Evolutionary conservation across 2,329 filamentous ascomycete species (phyloP), one percentile per base, ranked within the genome.

Genomic region (Fragosphaeria purpurea): DNA sequence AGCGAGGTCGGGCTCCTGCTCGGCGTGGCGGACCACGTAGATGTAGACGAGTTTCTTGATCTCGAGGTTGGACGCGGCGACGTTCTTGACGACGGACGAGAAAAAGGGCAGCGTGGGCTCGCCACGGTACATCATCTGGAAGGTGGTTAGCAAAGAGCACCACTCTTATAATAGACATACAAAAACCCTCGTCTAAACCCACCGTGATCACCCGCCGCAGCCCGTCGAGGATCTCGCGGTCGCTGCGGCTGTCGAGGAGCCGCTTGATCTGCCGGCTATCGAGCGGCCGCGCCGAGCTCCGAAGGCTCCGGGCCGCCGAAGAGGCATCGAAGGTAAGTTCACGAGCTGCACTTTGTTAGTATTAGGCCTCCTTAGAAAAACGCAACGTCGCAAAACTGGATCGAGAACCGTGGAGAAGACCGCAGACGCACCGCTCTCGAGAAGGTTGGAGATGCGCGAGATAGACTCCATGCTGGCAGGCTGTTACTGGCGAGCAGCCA

Each of bases 21-120:
- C 93, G 65, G 93, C 93, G 76, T 98, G 90, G 65, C 94, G 88
- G 54, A 97, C 85, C 55, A 98, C 82, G 69, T 96, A 98, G 65
- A 96, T 95, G 73, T 98, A 98, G 55, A 98, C 93, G 50, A 98
- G 82, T 68, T 97, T 97, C 70, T 96, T 94, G 67, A 97, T 90
- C 62, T 95, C 89, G 60, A 96, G 77, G 61, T 89, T 95, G 11
- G 90, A 86, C 39, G 88, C 95, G 33, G 91, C 91, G 53, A 96
- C 88, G 60, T 97, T 98, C 72, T 98, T 98, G 66, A 98, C 88
- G 50, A 98, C 86, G 31, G 89, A 86, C n/a, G 91, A 95, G 74
- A 98, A 98, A 75, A 91, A 95, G 30, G 87, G 83, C 3, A 95
- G 76, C 52, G 89, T 95, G 58, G 88, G 85, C 65, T 94, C 87